Conservation (phyloP, 176 grass and related monocot genomes). For the Oropetium thomaeum region DNA sequence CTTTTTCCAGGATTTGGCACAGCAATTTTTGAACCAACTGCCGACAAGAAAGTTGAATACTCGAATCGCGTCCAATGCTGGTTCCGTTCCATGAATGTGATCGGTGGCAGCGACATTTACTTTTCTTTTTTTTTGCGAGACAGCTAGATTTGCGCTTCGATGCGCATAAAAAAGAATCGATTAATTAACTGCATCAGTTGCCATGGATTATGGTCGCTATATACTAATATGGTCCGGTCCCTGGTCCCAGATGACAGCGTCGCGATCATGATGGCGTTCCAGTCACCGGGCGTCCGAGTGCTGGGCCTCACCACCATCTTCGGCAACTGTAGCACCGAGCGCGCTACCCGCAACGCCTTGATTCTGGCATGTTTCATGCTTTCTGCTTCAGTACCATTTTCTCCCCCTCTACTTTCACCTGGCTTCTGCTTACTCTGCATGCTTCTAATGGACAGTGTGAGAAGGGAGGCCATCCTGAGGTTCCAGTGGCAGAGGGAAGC, state of each 20-base stretch:
- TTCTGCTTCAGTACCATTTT: background rate
- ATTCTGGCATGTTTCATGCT: constrained; percentile 52
- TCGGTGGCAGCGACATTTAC: background rate
- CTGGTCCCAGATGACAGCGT: constrained; percentile 74
- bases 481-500: constrained; percentile 78
- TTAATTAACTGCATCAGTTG: no score
- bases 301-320: constrained; percentile 87
- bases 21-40: no score
- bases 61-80: background rate
- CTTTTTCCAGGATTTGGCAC: background rate
- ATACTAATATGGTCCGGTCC: background rate
- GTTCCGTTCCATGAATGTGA: background rate
- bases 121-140: background rate
- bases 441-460: constrained; percentile 65
- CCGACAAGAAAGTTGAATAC: background rate
- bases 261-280: constrained; percentile 82
- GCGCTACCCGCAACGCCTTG: constrained; percentile 77
- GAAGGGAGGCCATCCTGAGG: constrained; percentile 60
- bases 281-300: constrained; percentile 48
- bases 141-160: background rate
- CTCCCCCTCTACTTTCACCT: background rate
- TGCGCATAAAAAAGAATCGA: background rate
- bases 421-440: background rate
- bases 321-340: constrained; percentile 66
- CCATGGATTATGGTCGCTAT: background rate